These are phyloP conservation scores for Pyrenophora seminiperda DNA, from an alignment of 2,329 filamentous ascomycete species.

Conservation along the genomic window DNA sequence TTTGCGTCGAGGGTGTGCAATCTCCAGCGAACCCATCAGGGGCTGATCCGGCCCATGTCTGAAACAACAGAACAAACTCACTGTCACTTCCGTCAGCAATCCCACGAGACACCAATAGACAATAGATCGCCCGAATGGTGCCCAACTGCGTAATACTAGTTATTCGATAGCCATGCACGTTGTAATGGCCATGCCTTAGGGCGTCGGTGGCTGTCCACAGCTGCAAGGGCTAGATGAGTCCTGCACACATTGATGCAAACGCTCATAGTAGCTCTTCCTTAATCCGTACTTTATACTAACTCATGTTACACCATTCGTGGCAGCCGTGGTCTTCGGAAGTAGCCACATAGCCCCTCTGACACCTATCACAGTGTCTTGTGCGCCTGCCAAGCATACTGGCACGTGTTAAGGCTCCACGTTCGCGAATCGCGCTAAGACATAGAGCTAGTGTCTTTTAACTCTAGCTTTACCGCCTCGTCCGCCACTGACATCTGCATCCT, in stretches of 20 bases:
- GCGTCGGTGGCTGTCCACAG: no score
- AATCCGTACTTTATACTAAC: no score
- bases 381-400: not conserved
- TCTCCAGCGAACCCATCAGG: not conserved
- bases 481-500: not conserved
- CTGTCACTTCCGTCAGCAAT: not conserved
- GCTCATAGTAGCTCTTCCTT: no score
- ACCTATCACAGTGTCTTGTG: not conserved
- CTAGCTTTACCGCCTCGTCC: not conserved
- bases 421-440: slow-evolving; percentile 3
- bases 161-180: no score
- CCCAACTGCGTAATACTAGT: no score
- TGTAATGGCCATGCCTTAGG: no score
- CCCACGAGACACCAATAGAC: not conserved
- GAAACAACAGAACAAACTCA: not conserved
- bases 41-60: not conserved
- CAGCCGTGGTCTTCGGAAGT: no score
- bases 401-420: slow-evolving; percentile 1
- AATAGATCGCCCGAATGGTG: not conserved
- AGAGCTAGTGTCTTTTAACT: not conserved
- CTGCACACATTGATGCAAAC: no score
- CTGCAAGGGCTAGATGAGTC: no score
- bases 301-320: no score
- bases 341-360: no score
- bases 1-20: slow-evolving; percentile 1